Evolutionary conservation across 352 stramenopile species (phyloP).

Genomic region (Phytophthora pini): DNA sequence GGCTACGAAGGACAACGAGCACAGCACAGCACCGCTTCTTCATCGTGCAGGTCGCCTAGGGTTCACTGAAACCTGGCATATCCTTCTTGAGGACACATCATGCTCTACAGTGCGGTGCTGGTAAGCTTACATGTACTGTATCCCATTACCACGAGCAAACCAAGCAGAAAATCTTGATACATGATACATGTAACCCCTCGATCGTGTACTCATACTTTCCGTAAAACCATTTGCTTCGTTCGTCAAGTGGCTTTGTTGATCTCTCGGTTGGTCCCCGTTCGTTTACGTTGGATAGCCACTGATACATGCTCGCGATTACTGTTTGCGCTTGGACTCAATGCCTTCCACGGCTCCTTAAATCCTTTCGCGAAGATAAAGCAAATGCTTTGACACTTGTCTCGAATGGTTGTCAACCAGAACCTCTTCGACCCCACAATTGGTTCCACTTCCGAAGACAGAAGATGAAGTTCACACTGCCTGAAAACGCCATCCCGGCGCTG

Average conservation of each 20-base stretch:
- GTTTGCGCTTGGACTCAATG: slow-evolving; percentile 1
- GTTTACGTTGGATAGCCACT: neutral
- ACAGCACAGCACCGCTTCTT: too few species aligned
- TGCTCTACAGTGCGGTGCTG: too few species aligned
- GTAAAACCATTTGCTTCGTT: slow-evolving; percentile 9
- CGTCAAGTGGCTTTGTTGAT: too few species aligned
- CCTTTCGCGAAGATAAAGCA: slow-evolving; percentile 7
- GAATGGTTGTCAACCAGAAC: slow-evolving; percentile 4
- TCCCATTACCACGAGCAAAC: neutral
- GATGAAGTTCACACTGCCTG: slow-evolving; percentile 58
- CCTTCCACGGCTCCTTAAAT: neutral
- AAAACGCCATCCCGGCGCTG: slow-evolving; percentile 41
- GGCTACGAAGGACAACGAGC: too few species aligned
- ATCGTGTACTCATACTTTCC: slow-evolving; percentile 1
- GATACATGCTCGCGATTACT: neutral
- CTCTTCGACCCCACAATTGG: slow-evolving; percentile 10
- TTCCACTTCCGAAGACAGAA: slow-evolving; percentile 1
- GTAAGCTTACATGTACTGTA: too few species aligned
- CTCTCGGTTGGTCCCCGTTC: neutral
- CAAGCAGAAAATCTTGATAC: slow-evolving; percentile 2
- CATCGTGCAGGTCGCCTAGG: too few species aligned
- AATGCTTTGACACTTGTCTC: slow-evolving; percentile 11
- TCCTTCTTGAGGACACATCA: too few species aligned
- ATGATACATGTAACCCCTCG: too few species aligned
- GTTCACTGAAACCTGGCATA: too few species aligned